These are phyloP conservation scores for Entonaema liquescens DNA, from an alignment of 495 filamentous ascomycete genomes.

Conservation along the genomic window DNA sequence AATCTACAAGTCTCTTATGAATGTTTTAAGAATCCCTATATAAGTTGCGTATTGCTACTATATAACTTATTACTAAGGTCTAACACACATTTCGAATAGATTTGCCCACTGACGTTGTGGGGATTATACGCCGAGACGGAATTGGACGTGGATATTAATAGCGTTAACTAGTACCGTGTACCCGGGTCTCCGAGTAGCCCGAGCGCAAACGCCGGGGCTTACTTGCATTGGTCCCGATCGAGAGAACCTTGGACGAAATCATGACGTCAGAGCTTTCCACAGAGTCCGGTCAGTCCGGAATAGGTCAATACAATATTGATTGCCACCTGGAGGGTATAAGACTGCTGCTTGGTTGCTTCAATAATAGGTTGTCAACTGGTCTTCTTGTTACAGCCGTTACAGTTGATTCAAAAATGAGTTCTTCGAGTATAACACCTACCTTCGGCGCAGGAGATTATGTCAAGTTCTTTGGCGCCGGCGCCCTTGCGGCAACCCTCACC, in stretches of 20 bases:
- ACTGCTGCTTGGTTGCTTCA: neutral
- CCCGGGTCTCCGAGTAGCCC: neutral
- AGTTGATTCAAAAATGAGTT: conserved; percentile 24
- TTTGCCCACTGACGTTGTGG: neutral
- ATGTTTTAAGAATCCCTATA: too few relatives aligned
- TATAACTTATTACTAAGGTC: too few relatives aligned
- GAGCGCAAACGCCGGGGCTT: conserved; percentile 1
- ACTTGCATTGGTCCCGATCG: conserved; percentile 7
- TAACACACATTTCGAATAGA: too few relatives aligned
- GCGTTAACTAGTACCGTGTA: neutral
- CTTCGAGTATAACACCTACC: conserved; percentile 34
- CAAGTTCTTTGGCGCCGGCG: conserved; percentile 84
- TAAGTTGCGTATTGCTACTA: too few relatives aligned
- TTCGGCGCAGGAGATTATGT: conserved; percentile 57
- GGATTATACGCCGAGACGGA: neutral
- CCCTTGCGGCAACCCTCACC: conserved; percentile 83
- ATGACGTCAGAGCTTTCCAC: conserved; percentile 22
- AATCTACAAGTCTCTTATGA: too few relatives aligned
- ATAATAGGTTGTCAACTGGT: neutral
- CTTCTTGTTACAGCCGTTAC: neutral
- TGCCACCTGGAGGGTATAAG: neutral
- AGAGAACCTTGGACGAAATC: conserved; percentile 2
- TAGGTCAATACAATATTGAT: neutral
- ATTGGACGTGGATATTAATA: neutral
- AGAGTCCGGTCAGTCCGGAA: conserved; percentile 15